Base-by-base conservation (phyloP, 345 rosid species). In the Trapa bicornis region DNA sequence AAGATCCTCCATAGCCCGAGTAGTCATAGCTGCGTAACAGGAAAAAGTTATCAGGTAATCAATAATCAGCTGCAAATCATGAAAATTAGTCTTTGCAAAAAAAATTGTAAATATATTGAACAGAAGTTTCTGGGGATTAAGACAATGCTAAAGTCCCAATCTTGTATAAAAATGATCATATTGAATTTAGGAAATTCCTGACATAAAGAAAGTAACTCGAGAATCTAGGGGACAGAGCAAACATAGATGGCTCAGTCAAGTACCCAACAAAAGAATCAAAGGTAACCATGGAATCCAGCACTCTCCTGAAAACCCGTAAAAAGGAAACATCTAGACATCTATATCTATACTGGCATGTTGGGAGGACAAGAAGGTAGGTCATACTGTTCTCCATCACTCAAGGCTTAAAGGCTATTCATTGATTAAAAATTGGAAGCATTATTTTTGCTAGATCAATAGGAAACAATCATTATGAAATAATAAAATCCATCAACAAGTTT, bases 1-100 rank as follows among this genome's bases (percentile, higher is more conserved):
- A 80, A 65, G 99, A 94, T 69, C 82, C 97, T 75, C 99, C 99
- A 75, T 94, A 94, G 68, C 99, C 99, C n/a, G 99, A 91, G 85
- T 94, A 94, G 73, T 94, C 99, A 75, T 94, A 94, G 82, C 99
- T 94, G 90, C 71, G 70, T 22, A 68, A 65, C 22, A 39, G 17
- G 56, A 73, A 41, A 67, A 37, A 37, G 47, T 37, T 22, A 22
- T n/a, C 60, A 57, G 12, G 48, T 65, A 39, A 64, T 4, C 7
- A 41, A n/a, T 17, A 58, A 1, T 58, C n/a, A 11, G 3, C 35
- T 58, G 13, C 63, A 58, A 35, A 29, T 35, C 11, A 58, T 11
- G 37, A 32, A 58, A 16, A 58, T 9, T 32, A 11, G 16, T 32
- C 12, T 33, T 58, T 1, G 32, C 38, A 35, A 10, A 32, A 58